phyloP scores from a whole-genome alignment of 257 asterid species.

The Apocynum venetum region DNA sequence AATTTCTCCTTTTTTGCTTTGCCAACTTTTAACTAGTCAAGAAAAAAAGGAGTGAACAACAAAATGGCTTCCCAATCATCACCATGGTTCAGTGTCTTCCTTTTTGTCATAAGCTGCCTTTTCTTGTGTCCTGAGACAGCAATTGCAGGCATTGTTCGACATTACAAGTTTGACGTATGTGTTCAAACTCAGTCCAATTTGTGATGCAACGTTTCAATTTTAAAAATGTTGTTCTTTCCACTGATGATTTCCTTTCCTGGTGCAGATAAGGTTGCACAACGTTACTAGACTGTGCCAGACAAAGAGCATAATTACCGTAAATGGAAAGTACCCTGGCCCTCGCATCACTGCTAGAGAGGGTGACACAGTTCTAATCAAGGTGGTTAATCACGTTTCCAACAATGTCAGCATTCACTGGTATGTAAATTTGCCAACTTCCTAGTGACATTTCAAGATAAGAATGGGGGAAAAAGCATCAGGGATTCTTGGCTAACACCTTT shows the following conservation, averaged over 20 bases:
- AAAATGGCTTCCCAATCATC: slow-evolving; percentile 14
- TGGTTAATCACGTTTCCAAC: slow-evolving; percentile 52
- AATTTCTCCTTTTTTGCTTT: background rate
- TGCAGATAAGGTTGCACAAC: slow-evolving; percentile 52
- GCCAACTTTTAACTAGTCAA: background rate
- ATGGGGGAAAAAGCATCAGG: too few relatives aligned
- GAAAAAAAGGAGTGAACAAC: background rate
- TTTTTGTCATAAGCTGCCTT: slow-evolving; percentile 17
- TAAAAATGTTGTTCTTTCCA: background rate
- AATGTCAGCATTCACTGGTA: slow-evolving; percentile 71
- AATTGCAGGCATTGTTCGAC: slow-evolving; percentile 17
- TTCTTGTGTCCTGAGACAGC: slow-evolving; percentile 10
- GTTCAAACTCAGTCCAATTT: background rate
- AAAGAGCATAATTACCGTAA: slow-evolving; percentile 51
- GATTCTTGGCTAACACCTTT: too few relatives aligned
- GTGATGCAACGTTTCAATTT: background rate
- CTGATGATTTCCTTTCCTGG: background rate
- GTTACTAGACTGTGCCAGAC: slow-evolving; percentile 57
- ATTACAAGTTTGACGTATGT: slow-evolving; percentile 13
- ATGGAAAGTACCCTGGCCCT: slow-evolving; percentile 71
- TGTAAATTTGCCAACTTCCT: background rate
- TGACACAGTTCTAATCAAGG: slow-evolving; percentile 49
- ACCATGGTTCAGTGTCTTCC: slow-evolving; percentile 6
- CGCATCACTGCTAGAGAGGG: slow-evolving; percentile 59
- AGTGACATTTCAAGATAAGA: background rate